These are phyloP conservation scores for Aspergillus pseudotamarii DNA, from an alignment of 2,329 filamentous ascomycete genomes.

Conservation along the genomic window DNA sequence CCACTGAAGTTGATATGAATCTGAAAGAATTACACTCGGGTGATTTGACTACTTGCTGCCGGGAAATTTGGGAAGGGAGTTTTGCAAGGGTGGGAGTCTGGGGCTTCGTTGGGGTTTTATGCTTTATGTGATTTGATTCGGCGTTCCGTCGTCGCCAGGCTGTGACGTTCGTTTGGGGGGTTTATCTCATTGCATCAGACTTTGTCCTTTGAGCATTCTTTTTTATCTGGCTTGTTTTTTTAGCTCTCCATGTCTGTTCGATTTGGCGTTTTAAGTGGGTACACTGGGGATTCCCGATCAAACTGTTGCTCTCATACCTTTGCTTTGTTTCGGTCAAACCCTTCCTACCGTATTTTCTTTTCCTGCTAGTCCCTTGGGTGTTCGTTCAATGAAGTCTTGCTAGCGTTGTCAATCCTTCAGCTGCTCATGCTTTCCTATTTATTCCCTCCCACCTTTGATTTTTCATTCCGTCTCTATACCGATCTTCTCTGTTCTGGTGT, in stretches of 20 bases:
- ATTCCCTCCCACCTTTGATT: neutral
- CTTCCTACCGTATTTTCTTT: neutral
- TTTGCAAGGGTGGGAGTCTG: neutral
- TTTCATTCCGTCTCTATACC: neutral
- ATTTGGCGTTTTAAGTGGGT: conserved; percentile 1
- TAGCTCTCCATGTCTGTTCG: neutral
- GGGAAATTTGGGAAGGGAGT: conserved; percentile 1
- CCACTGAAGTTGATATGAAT: conserved; percentile 6
- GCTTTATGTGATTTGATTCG: neutral
- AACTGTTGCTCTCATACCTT: neutral
- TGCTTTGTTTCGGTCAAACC: conserved; percentile 1
- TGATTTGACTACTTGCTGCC: neutral
- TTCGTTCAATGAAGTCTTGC: conserved; percentile 2
- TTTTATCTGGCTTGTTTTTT: neutral
- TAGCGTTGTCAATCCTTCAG: neutral
- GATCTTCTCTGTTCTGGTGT: neutral
- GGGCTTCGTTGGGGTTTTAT: neutral
- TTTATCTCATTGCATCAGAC: conserved; percentile 2
- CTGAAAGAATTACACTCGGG: neutral
- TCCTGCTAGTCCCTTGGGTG: neutral
- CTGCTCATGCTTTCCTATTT: no score
- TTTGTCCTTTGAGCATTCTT: neutral
- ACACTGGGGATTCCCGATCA: neutral
- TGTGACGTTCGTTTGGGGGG: conserved; percentile 1
- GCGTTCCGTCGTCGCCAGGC: neutral